Evolutionary conservation across 1,139 yeast genomes (phyloP).

Genomic region (Yamadazyma spencermartinsiae): DNA sequence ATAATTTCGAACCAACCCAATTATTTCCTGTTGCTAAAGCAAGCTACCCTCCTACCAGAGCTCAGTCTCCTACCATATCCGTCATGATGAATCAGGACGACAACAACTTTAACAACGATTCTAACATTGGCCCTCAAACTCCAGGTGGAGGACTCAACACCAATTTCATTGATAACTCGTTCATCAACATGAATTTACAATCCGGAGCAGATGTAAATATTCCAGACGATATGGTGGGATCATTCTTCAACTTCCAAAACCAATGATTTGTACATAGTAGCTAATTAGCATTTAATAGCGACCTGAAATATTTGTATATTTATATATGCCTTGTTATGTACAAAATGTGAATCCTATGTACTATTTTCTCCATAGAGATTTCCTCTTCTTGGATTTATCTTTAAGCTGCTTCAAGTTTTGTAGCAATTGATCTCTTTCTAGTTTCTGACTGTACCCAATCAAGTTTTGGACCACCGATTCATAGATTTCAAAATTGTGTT

Average conservation of each 20-base stretch:
- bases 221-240: slow-evolving; percentile 35
- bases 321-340: slow-evolving; percentile 6
- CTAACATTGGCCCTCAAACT: slow-evolving; percentile 22
- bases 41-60: slow-evolving; percentile 41
- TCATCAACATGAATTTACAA: slow-evolving; percentile 47
- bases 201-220: slow-evolving; percentile 35
- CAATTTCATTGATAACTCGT: slow-evolving; percentile 47
- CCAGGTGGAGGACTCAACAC: slow-evolving; percentile 38
- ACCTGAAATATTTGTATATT: slow-evolving; percentile 4
- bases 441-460: slow-evolving; percentile 67
- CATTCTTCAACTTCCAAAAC: slow-evolving; percentile 27
- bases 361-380: slow-evolving; percentile 7
- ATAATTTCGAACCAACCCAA: slow-evolving; percentile 51
- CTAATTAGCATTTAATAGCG: too few species aligned
- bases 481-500: slow-evolving; percentile 59
- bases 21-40: slow-evolving; percentile 38
- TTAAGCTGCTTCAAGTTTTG: slow-evolving; percentile 35
- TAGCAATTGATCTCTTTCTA: slow-evolving; percentile 50
- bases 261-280: slow-evolving; percentile 10
- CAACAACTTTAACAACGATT: slow-evolving; percentile 9
- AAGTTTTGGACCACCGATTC: slow-evolving; percentile 71
- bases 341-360: too few species aligned
- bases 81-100: slow-evolving; percentile 9
- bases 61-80: slow-evolving; percentile 27
- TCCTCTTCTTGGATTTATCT: slow-evolving; percentile 20